phyloP scores from a whole-genome alignment of 2,329 filamentous ascomycete genomes.

The Thelonectria olida region DNA sequence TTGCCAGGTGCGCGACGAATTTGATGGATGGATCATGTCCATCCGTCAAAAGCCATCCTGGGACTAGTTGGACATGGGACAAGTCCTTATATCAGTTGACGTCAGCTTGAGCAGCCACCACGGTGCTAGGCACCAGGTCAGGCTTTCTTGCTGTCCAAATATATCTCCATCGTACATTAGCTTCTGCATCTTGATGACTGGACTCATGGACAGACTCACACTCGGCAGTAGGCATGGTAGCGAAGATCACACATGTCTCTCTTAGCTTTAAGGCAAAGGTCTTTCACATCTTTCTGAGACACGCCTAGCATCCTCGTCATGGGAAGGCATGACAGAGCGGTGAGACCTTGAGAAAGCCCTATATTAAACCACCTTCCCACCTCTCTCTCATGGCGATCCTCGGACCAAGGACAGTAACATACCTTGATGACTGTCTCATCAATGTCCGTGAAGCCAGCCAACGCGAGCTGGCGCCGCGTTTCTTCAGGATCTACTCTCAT shows the following conservation, averaged over 20 bases:
- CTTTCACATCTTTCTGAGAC: constrained; percentile 65
- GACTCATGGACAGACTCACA: constrained; percentile 65
- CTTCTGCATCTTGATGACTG: background rate
- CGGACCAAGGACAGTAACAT: constrained; percentile 75
- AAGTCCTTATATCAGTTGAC: too few species aligned
- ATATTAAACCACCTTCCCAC: constrained; percentile 83
- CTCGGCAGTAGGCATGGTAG: constrained; percentile 73
- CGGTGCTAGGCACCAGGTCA: too few species aligned
- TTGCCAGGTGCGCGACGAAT: too few species aligned
- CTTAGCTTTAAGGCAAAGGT: constrained; percentile 68
- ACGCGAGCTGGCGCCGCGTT: constrained; percentile 66
- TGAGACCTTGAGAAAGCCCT: constrained; percentile 73
- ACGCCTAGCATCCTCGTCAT: constrained; percentile 60
- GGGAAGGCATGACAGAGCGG: constrained; percentile 74
- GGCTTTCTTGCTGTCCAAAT: constrained; percentile 8
- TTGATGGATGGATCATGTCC: too few species aligned
- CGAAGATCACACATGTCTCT: constrained; percentile 71
- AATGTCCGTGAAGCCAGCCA: constrained; percentile 80
- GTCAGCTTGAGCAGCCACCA: too few species aligned
- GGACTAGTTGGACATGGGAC: too few species aligned
- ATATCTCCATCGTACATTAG: constrained; percentile 2
- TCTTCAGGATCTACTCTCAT: constrained; percentile 40
- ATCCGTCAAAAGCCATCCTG: too few species aligned
- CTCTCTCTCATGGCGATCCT: constrained; percentile 68
- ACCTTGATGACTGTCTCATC: constrained; percentile 71